phyloP scores from a whole-genome alignment of 108 stramenopile species.

The Pinguiococcus pyrenoidosus region DNA sequence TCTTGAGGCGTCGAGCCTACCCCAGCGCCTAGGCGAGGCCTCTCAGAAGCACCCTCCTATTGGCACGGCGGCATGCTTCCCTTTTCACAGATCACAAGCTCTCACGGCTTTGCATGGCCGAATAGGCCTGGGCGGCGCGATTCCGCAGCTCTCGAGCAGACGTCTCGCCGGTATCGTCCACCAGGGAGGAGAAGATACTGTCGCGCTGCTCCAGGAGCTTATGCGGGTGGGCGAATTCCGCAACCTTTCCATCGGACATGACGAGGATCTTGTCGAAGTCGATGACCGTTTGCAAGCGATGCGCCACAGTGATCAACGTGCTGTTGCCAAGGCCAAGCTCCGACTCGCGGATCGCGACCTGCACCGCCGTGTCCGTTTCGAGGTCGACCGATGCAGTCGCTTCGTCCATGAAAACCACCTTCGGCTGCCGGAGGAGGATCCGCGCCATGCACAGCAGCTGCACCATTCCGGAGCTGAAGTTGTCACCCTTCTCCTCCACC shows the following conservation, averaged over 20 bases:
- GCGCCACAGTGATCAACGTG: constrained; percentile 82
- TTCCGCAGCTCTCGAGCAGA: no score
- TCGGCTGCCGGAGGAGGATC: constrained; percentile 27
- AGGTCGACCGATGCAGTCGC: constrained; percentile 38
- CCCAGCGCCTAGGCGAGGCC: no score
- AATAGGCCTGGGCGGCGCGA: no score
- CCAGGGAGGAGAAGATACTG: not conserved
- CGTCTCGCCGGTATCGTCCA: no score
- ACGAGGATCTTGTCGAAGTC: constrained; percentile 77
- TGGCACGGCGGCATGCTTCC: no score
- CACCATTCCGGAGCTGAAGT: constrained; percentile 33
- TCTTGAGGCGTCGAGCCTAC: no score
- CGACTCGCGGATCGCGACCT: constrained; percentile 1
- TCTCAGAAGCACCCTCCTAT: no score
- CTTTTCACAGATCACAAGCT: no score
- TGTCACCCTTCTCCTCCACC: constrained; percentile 26
- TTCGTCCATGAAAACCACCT: constrained; percentile 43
- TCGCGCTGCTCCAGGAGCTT: constrained; percentile 4
- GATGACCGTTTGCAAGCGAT: constrained; percentile 79
- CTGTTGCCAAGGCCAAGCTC: constrained; percentile 30
- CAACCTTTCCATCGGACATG: constrained; percentile 61
- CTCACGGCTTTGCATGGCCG: no score
- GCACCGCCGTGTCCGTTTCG: constrained; percentile 46
- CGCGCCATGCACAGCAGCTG: constrained; percentile 48
- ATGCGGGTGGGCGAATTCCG: constrained; percentile 68